These are phyloP conservation scores for Eremothecium gossypii DNA, from an alignment of 1,139 yeast genomes.

Conservation along the genomic window DNA sequence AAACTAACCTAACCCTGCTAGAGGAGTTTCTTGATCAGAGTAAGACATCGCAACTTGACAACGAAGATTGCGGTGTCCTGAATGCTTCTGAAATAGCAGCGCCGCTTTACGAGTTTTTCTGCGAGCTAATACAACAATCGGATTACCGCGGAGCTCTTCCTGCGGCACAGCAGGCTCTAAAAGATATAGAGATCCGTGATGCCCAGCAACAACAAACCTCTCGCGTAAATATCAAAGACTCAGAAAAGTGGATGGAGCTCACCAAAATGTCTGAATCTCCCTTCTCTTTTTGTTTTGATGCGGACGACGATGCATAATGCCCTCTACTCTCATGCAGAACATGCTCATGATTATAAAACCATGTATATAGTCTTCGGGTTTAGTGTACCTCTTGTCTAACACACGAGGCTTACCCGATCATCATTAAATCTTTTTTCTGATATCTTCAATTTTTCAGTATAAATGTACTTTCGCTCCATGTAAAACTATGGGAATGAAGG, in stretches of 20 bases:
- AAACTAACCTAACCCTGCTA: slow-evolving; percentile 14
- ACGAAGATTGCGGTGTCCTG: slow-evolving; percentile 35
- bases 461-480: too few relatives aligned
- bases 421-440: too few relatives aligned
- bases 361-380: too few relatives aligned
- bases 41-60: slow-evolving; percentile 18
- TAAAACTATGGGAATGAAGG: too few relatives aligned
- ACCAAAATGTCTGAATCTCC: slow-evolving; percentile 12
- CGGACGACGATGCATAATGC: slow-evolving; percentile 7
- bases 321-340: neutral
- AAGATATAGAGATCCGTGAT: slow-evolving; percentile 28
- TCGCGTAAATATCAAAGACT: slow-evolving; percentile 17
- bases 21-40: slow-evolving; percentile 20
- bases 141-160: slow-evolving; percentile 30
- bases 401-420: too few relatives aligned
- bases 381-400: too few relatives aligned
- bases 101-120: slow-evolving; percentile 53
- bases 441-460: too few relatives aligned
- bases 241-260: slow-evolving; percentile 28
- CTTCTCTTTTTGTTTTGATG: slow-evolving; percentile 27
- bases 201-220: slow-evolving; percentile 19
- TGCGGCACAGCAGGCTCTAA: slow-evolving; percentile 32
- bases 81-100: slow-evolving; percentile 31
- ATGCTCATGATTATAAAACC: neutral
- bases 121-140: slow-evolving; percentile 33